Percentiles rank a stretch among this genome's conserved stretches.
Conservation (phyloP, 2,329 filamentous ascomycete genomes). For the Epichloe glyceriae region DNA sequence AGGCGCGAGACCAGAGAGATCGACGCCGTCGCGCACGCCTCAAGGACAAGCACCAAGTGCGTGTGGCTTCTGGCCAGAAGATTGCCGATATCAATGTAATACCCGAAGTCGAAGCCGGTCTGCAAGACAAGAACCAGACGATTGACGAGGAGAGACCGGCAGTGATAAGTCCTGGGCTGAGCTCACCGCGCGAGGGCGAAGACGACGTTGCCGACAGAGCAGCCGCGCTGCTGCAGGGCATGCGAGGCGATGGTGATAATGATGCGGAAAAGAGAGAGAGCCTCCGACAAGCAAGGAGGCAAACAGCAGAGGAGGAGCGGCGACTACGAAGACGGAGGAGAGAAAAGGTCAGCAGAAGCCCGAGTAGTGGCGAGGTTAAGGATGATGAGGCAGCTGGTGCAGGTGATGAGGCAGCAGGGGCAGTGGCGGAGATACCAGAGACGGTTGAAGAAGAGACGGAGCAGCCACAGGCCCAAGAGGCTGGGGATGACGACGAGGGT, state of each 20-base stretch:
- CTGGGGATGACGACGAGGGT: neutral
- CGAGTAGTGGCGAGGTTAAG: slow-evolving; percentile 13
- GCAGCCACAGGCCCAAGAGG: neutral
- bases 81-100: slow-evolving; percentile 59
- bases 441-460: slow-evolving; percentile 6
- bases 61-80: slow-evolving; percentile 77
- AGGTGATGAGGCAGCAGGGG: slow-evolving; percentile 2
- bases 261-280: slow-evolving; percentile 41
- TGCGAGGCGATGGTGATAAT: slow-evolving; percentile 53
- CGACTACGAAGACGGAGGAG: slow-evolving; percentile 52
- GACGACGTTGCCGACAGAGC: slow-evolving; percentile 79
- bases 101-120: slow-evolving; percentile 37
- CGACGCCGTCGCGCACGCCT: slow-evolving; percentile 73
- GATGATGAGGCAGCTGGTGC: slow-evolving; percentile 12
- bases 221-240: slow-evolving; percentile 69
- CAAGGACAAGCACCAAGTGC: slow-evolving; percentile 82
- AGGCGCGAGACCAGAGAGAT: slow-evolving; percentile 79
- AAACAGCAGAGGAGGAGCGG: slow-evolving; percentile 70
- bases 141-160: slow-evolving; percentile 35
- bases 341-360: slow-evolving; percentile 38
- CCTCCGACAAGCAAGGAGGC: slow-evolving; percentile 47
- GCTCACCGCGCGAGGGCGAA: slow-evolving; percentile 33
- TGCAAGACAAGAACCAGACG: slow-evolving; percentile 21
- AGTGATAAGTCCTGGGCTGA: slow-evolving; percentile 36
- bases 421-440: slow-evolving; percentile 3